Conservation (phyloP, 495 filamentous ascomycete genomes). For the Jackrogersella minutella region DNA sequence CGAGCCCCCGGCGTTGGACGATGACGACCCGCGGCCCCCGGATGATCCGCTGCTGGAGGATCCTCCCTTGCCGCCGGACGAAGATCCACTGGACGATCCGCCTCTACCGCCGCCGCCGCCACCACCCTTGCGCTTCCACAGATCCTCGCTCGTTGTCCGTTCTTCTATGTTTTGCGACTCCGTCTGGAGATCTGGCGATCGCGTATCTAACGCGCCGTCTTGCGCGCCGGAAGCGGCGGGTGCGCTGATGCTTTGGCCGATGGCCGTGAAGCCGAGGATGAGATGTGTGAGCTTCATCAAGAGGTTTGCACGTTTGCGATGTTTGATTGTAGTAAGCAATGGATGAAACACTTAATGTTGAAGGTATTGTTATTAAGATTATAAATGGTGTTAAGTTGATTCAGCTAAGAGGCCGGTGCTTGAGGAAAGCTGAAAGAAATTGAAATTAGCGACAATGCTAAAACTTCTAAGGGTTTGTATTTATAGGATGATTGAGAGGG, state of each 20-base stretch:
- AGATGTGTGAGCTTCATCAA: slow-evolving; percentile 41
- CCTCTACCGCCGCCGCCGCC: slow-evolving; percentile 57
- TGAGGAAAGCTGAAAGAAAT: neutral
- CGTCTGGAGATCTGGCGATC: slow-evolving; percentile 12
- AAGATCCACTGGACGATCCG: slow-evolving; percentile 41
- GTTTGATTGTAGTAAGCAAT: neutral
- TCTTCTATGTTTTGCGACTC: slow-evolving; percentile 39
- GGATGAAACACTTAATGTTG: neutral
- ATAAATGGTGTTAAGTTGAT: neutral
- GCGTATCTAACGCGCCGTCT: slow-evolving; percentile 31
- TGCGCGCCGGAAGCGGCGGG: slow-evolving; percentile 23
- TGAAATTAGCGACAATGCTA: neutral
- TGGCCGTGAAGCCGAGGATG: slow-evolving; percentile 32
- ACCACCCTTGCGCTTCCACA: slow-evolving; percentile 66
- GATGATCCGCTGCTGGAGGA: slow-evolving; percentile 19
- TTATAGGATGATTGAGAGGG: neutral
- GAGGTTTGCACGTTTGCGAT: slow-evolving; percentile 10
- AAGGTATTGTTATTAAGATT: neutral
- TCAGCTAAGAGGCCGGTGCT: neutral
- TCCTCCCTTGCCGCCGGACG: slow-evolving; percentile 17
- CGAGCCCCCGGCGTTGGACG: slow-evolving; percentile 67
- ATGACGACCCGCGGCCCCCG: slow-evolving; percentile 38
- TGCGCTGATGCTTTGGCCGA: slow-evolving; percentile 29
- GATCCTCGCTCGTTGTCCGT: slow-evolving; percentile 43
- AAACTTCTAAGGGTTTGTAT: neutral